These are phyloP conservation scores for Suillus ampliporus DNA, from an alignment of 768 basidiomycete genomes.

Conservation along the genomic window DNA sequence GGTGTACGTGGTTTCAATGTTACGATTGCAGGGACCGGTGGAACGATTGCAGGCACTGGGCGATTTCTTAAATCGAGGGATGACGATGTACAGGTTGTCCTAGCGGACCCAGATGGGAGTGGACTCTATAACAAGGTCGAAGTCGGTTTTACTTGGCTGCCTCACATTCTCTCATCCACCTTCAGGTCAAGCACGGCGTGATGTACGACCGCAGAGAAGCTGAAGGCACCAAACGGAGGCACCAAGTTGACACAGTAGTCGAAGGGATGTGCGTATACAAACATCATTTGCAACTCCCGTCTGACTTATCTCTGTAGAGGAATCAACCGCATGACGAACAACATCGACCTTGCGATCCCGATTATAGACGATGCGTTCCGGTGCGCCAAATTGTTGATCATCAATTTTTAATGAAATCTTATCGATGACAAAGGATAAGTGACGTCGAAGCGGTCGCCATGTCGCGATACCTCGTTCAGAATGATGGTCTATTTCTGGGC, in stretches of 20 bases:
- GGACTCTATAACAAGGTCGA: conserved; percentile 91
- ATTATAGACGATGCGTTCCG: conserved; percentile 90
- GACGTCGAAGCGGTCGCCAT: conserved; percentile 95
- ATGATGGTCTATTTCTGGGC: conserved; percentile 94
- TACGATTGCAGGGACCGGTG: conserved; percentile 79
- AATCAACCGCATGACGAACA: conserved; percentile 91
- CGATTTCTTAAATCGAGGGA: conserved; percentile 80
- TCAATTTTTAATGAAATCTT: neutral
- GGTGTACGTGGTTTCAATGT: neutral
- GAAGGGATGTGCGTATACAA: conserved; percentile 74
- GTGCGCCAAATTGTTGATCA: conserved; percentile 41
- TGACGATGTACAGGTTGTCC: conserved; percentile 65
- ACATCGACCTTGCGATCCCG: conserved; percentile 84
- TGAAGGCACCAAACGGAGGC: conserved; percentile 91
- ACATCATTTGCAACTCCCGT: neutral
- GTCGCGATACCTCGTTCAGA: conserved; percentile 89
- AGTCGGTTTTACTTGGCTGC: neutral
- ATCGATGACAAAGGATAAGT: conserved; percentile 61
- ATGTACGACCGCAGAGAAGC: conserved; percentile 94
- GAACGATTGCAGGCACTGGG: conserved; percentile 89
- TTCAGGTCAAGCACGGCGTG: conserved; percentile 85
- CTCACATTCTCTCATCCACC: neutral
- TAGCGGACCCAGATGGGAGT: conserved; percentile 93
- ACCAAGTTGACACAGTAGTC: conserved; percentile 97
- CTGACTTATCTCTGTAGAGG: conserved; percentile 55